These are phyloP conservation scores for Nicotiana undulata DNA, from an alignment of 257 asterid genomes.

Conservation along the genomic window DNA sequence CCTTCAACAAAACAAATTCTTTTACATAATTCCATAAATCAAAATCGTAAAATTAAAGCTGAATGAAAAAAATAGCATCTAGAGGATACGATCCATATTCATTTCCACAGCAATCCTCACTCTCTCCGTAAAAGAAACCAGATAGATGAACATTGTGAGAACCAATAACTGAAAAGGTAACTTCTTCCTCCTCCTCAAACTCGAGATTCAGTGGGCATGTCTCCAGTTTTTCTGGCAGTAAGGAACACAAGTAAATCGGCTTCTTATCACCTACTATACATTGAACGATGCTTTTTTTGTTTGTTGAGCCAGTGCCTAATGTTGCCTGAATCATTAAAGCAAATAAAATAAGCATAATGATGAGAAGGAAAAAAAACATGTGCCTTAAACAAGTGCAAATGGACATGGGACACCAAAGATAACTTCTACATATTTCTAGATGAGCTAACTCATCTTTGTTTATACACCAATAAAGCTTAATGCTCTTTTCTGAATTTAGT, in stretches of 20 bases:
- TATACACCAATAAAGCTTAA: not conserved
- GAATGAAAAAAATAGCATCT: not conserved
- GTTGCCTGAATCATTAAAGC: slow-evolving; percentile 54
- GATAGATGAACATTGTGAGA: slow-evolving; percentile 75
- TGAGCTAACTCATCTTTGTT: not conserved
- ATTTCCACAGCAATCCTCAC: slow-evolving; percentile 31
- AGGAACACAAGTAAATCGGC: slow-evolving; percentile 66
- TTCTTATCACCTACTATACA: slow-evolving; percentile 69
- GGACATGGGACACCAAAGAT: not conserved
- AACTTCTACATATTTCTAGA: not conserved
- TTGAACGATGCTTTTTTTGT: slow-evolving; percentile 60
- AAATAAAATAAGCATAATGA: not conserved
- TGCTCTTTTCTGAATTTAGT: no score
- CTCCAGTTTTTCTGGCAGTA: slow-evolving; percentile 71
- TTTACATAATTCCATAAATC: not conserved
- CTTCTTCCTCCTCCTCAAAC: slow-evolving; percentile 83
- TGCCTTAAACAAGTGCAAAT: not conserved
- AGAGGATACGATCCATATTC: slow-evolving; percentile 61
- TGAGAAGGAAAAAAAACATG: not conserved
- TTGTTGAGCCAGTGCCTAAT: slow-evolving; percentile 50
- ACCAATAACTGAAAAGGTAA: slow-evolving; percentile 65
- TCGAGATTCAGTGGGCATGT: slow-evolving; percentile 68
- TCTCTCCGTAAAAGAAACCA: slow-evolving; percentile 67
- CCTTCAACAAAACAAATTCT: not conserved
- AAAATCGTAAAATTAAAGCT: not conserved